These are phyloP conservation scores for Erythrophleum fordii DNA, from an alignment of 306 rosid genomes.

Conservation along the genomic window DNA sequence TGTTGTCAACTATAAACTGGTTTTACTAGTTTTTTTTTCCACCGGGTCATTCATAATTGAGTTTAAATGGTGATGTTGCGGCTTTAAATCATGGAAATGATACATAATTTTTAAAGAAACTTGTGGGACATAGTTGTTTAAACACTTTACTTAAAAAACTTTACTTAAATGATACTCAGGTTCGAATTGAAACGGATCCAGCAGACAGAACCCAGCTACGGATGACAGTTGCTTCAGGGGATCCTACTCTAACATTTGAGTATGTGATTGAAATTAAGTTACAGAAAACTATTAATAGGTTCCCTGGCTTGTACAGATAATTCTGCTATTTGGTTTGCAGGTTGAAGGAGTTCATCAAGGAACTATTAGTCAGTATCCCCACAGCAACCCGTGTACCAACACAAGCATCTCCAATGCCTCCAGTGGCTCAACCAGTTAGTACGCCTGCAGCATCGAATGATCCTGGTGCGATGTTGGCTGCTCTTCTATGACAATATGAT, in stretches of 20 bases:
- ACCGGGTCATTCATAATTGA: constrained; percentile 22
- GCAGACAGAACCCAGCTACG: constrained; percentile 99
- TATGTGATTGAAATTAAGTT: constrained; percentile 48
- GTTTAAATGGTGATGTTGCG: constrained; percentile 7
- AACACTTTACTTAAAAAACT: constrained; percentile 19
- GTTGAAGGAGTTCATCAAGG: constrained; percentile 96
- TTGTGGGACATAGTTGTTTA: constrained; percentile 17
- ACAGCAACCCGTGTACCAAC: constrained; percentile 44
- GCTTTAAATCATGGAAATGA: neutral
- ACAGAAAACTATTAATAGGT: neutral
- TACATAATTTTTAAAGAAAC: neutral
- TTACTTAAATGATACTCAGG: constrained; percentile 59
- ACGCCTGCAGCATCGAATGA: constrained; percentile 62
- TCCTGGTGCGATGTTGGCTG: constrained; percentile 98
- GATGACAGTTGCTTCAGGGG: constrained; percentile 98
- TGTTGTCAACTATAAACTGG: neutral
- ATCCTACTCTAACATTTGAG: constrained; percentile 86
- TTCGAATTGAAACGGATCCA: constrained; percentile 95
- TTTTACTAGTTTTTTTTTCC: constrained; percentile 1
- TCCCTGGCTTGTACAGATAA: constrained; percentile 6
- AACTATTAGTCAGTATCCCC: constrained; percentile 77
- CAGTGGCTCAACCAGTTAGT: constrained; percentile 57
- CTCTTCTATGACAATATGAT: constrained; percentile 69
- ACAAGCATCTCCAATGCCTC: constrained; percentile 57
- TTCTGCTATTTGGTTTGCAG: constrained; percentile 53